These are phyloP conservation scores for Irpex sp. DNA, from an alignment of 1,284 basidiomycete species.

Conservation along the genomic window DNA sequence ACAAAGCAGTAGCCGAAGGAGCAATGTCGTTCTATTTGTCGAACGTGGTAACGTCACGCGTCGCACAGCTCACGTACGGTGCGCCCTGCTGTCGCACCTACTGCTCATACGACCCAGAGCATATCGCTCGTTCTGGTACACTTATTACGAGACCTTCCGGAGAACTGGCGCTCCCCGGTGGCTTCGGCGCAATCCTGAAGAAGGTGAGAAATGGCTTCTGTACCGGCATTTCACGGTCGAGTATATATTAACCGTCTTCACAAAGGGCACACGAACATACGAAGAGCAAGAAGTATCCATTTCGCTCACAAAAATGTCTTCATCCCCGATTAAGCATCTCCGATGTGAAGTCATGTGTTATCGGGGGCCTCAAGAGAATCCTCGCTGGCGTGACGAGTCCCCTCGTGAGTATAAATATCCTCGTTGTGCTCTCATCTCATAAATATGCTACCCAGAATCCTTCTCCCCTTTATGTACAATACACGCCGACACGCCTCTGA, in stretches of 20 bases:
- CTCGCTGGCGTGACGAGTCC: constrained; percentile 43
- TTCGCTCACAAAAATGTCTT: constrained; percentile 31
- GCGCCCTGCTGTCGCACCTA: constrained; percentile 25
- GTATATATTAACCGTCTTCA: not conserved
- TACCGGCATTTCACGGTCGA: not conserved
- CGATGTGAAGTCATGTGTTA: constrained; percentile 37
- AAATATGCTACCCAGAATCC: constrained; percentile 27
- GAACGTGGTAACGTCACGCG: constrained; percentile 30
- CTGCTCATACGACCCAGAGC: constrained; percentile 27
- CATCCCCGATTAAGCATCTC: constrained; percentile 25
- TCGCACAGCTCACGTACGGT: constrained; percentile 34
- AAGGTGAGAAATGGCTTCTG: constrained; percentile 22
- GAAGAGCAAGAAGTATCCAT: constrained; percentile 39
- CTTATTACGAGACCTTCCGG: constrained; percentile 28
- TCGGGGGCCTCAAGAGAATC: constrained; percentile 31
- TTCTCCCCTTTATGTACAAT: constrained; percentile 44
- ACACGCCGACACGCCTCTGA: constrained; percentile 34
- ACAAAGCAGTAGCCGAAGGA: constrained; percentile 33
- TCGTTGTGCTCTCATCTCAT: not conserved
- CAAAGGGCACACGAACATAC: constrained; percentile 31
- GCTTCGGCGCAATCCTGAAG: constrained; percentile 30
- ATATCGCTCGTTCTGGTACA: constrained; percentile 23
- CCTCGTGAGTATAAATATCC: constrained; percentile 26
- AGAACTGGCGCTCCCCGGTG: constrained; percentile 24
- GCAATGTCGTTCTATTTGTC: constrained; percentile 34